Percentiles rank a stretch among this genome's conserved stretches.
Evolutionary conservation across 1,284 basidiomycete species (phyloP).

Genomic region (Ustilago loliicola): DNA sequence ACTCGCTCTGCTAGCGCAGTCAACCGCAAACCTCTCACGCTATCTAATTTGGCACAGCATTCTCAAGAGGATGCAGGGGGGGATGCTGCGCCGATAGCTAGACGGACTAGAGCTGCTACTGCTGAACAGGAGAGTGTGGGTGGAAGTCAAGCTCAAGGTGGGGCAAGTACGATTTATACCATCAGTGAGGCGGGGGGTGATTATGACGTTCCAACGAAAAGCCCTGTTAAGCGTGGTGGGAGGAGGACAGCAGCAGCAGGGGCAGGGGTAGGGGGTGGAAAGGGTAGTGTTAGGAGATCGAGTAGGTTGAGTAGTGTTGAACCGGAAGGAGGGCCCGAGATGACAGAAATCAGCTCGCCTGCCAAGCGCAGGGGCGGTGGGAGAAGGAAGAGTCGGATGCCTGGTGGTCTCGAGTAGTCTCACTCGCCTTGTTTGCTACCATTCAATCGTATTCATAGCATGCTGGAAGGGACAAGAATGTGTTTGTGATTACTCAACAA

Average conservation of each 20-base stretch:
- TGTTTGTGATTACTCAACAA: conserved; percentile 24
- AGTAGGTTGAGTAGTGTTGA: conserved; percentile 46
- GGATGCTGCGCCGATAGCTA: conserved; percentile 37
- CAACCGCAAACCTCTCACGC: conserved; percentile 52
- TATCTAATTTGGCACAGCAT: conserved; percentile 48
- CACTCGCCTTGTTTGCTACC: not conserved
- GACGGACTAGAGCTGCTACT: conserved; percentile 46
- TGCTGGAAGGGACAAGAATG: too few species aligned
- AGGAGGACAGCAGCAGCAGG: not conserved
- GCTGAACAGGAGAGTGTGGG: conserved; percentile 41
- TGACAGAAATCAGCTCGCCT: conserved; percentile 20
- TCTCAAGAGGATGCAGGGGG: not conserved
- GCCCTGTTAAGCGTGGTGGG: conserved; percentile 10
- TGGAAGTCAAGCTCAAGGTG: conserved; percentile 18
- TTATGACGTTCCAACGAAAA: conserved; percentile 1
- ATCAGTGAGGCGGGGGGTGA: conserved; percentile 46
- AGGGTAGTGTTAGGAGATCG: conserved; percentile 29
- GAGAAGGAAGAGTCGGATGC: conserved; percentile 29
- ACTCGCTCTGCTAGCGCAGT: conserved; percentile 40
- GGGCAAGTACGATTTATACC: conserved; percentile 46
- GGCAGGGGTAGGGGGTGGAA: too few species aligned
- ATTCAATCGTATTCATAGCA: not conserved
- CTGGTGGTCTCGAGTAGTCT: conserved; percentile 36
- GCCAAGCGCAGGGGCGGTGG: conserved; percentile 25
- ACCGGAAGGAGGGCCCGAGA: conserved; percentile 13